Percentiles rank a stretch among this genome's conserved stretches.
Conservation (phyloP, 2,329 filamentous ascomycete genomes). For the Magnaporthales sp. region DNA sequence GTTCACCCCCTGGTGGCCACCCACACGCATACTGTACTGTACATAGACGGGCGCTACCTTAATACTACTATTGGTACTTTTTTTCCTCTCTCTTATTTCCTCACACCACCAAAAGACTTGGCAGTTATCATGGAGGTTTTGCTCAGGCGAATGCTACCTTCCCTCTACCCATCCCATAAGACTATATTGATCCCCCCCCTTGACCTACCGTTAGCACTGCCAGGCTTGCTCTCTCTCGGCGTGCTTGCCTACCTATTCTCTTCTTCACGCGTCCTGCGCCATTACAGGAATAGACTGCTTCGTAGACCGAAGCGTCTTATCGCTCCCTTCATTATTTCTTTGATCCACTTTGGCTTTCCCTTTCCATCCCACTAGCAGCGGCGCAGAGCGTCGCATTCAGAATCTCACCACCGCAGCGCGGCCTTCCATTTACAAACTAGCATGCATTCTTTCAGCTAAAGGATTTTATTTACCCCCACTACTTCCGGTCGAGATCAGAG, state of each 20-base stretch:
- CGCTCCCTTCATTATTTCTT: conserved; percentile 25
- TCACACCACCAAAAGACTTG: not conserved
- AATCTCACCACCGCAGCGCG: conserved; percentile 6
- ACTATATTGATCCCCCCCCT: conserved; percentile 11
- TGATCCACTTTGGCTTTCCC: conserved; percentile 14
- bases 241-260: conserved; percentile 17
- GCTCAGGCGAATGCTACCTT: not conserved
- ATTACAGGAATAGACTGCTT: conserved; percentile 24
- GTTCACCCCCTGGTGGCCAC: not conserved
- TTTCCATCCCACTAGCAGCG: conserved; percentile 7
- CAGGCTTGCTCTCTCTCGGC: conserved; percentile 12
- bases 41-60: not conserved
- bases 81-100: conserved; percentile 4
- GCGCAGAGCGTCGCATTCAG: conserved; percentile 22
- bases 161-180: conserved; percentile 4
- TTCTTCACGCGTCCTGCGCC: conserved; percentile 22
- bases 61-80: not conserved
- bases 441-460: conserved; percentile 15
- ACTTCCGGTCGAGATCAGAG: conserved; percentile 10
- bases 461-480: conserved; percentile 3
- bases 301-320: conserved; percentile 38
- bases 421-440: conserved; percentile 18
- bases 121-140: not conserved
- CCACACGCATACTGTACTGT: not conserved
- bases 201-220: conserved; percentile 6